These are phyloP conservation scores for Rhynchosporium secalis DNA, from an alignment of 2,329 filamentous ascomycete genomes.

Conservation along the genomic window DNA sequence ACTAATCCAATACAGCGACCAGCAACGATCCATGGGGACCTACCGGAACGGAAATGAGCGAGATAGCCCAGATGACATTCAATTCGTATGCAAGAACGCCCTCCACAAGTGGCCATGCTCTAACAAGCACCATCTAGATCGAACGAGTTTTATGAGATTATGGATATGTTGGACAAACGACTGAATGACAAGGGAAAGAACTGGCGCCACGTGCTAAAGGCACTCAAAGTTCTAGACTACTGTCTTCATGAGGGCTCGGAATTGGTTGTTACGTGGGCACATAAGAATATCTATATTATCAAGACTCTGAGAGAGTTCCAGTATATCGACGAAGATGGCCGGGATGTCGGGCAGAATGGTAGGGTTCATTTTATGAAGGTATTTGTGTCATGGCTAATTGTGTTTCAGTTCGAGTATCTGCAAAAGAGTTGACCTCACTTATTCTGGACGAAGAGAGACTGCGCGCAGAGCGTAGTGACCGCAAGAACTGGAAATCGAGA, in stretches of 20 bases:
- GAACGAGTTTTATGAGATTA: slow-evolving; percentile 98
- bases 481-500: slow-evolving; percentile 94
- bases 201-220: slow-evolving; percentile 97
- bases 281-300: slow-evolving; percentile 98
- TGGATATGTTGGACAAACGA: slow-evolving; percentile 99
- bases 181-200: slow-evolving; percentile 99
- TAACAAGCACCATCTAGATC: slow-evolving; percentile 51
- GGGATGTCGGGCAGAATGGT: slow-evolving; percentile 97
- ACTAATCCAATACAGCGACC: slow-evolving; percentile 66
- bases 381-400: slow-evolving; percentile 34
- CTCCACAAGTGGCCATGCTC: neutral
- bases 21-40: slow-evolving; percentile 99
- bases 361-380: slow-evolving; percentile 38
- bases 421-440: slow-evolving; percentile 90
- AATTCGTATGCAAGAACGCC: slow-evolving; percentile 70
- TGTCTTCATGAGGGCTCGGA: slow-evolving; percentile 97
- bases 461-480: slow-evolving; percentile 83
- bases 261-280: slow-evolving; percentile 94
- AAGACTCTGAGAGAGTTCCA: slow-evolving; percentile 97
- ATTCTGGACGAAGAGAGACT: slow-evolving; percentile 93
- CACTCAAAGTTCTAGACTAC: slow-evolving; percentile 96
- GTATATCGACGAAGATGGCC: slow-evolving; percentile 92
- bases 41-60: slow-evolving; percentile 96
- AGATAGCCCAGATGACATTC: slow-evolving; percentile 97
- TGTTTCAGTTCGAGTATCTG: slow-evolving; percentile 79